phyloP scores from a whole-genome alignment of 2,329 filamentous ascomycete genomes.

The Talaromyces sp. region DNA sequence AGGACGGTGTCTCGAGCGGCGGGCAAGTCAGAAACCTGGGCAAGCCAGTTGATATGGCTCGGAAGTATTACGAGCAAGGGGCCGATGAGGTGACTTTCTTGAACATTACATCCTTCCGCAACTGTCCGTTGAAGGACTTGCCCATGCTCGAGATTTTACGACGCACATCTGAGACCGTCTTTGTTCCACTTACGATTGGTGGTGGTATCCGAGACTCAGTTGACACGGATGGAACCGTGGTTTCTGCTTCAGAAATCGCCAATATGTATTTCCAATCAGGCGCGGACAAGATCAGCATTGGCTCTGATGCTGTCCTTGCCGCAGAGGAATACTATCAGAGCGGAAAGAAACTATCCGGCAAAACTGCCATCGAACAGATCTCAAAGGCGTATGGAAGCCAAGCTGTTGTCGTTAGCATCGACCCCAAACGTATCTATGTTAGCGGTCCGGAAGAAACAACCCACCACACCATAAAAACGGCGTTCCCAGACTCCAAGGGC shows the following conservation, averaged over 20 bases:
- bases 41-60: slow-evolving; percentile 93
- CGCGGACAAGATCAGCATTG: slow-evolving; percentile 96
- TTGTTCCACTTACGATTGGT: slow-evolving; percentile 92
- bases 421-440: slow-evolving; percentile 89
- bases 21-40: slow-evolving; percentile 81
- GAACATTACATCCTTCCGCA: slow-evolving; percentile 97
- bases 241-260: slow-evolving; percentile 89
- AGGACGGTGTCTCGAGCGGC: slow-evolving; percentile 54
- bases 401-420: slow-evolving; percentile 91
- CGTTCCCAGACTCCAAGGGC: slow-evolving; percentile 65
- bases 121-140: slow-evolving; percentile 84
- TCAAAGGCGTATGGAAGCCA: slow-evolving; percentile 91
- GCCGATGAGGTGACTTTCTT: slow-evolving; percentile 96
- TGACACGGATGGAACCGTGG: slow-evolving; percentile 78
- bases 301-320: slow-evolving; percentile 86
- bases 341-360: slow-evolving; percentile 66
- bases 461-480: slow-evolving; percentile 71
- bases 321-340: slow-evolving; percentile 83
- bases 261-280: slow-evolving; percentile 97
- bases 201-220: slow-evolving; percentile 92
- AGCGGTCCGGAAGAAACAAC: slow-evolving; percentile 61
- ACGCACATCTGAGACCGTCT: slow-evolving; percentile 81
- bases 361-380: slow-evolving; percentile 93
- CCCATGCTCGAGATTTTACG: slow-evolving; percentile 95
- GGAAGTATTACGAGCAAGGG: slow-evolving; percentile 90